Percentiles rank a stretch among this genome's conserved stretches.
Evolutionary conservation across 306 rosid genomes (phyloP).

Genomic region (Fagus sylvatica): DNA sequence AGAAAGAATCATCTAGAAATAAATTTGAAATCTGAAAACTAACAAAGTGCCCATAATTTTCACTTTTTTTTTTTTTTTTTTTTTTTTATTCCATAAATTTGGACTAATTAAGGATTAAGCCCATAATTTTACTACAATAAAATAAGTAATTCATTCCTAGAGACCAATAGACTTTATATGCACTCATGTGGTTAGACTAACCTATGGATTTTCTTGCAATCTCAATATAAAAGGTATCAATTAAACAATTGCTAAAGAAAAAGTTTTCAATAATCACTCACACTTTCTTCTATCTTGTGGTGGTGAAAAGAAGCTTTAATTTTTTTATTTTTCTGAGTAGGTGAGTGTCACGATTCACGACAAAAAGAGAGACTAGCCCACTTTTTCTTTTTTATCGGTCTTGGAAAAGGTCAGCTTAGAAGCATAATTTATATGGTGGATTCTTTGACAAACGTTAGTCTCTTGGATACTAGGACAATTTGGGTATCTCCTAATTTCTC

Average conservation of each 20-base stretch:
- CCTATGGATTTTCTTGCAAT: slow-evolving; percentile 16
- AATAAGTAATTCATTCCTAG: not conserved
- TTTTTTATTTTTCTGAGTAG: slow-evolving; percentile 23
- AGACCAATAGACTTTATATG: not conserved
- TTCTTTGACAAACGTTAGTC: slow-evolving; percentile 92
- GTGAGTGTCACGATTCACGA: slow-evolving; percentile 57
- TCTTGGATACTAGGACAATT: slow-evolving; percentile 68
- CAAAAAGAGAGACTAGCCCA: slow-evolving; percentile 47
- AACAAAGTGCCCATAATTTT: not conserved
- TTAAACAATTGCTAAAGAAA: slow-evolving; percentile 23
- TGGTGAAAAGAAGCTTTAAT: slow-evolving; percentile 33
- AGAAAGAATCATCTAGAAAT: slow-evolving; percentile 9
- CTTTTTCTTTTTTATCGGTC: slow-evolving; percentile 53
- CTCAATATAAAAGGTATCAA: slow-evolving; percentile 13
- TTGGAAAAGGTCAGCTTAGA: slow-evolving; percentile 56
- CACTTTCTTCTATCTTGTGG: slow-evolving; percentile 1
- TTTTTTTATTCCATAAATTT: not conserved
- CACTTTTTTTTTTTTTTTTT: no score
- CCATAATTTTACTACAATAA: not conserved
- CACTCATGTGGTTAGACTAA: slow-evolving; percentile 19
- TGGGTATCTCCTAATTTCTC: slow-evolving; percentile 55
- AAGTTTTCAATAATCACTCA: slow-evolving; percentile 1
- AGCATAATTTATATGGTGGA: slow-evolving; percentile 48
- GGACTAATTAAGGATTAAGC: not conserved
- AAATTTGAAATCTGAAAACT: not conserved